These are phyloP conservation scores for Zalaria sp. DNA, from an alignment of 2,329 filamentous ascomycete species.

Conservation along the genomic window DNA sequence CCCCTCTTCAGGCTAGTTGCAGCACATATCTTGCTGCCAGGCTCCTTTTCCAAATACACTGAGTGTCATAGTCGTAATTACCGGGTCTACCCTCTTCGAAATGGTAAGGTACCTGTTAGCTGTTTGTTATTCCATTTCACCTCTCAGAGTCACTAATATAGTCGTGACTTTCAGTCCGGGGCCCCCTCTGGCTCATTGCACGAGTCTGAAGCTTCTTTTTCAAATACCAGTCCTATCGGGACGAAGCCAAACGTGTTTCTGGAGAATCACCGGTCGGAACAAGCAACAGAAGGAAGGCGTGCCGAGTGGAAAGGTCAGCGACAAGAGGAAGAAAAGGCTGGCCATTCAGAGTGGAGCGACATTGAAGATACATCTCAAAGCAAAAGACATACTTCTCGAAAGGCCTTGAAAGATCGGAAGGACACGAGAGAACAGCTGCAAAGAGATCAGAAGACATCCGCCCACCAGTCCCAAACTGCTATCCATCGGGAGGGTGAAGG, in stretches of 20 bases:
- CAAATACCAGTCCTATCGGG: slow-evolving; percentile 8
- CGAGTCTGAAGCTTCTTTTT: slow-evolving; percentile 7
- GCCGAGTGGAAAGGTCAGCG: slow-evolving; percentile 8
- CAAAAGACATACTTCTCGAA: background rate
- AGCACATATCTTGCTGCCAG: slow-evolving; percentile 7
- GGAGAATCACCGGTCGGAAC: slow-evolving; percentile 9
- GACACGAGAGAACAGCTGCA: background rate
- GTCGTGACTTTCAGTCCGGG: slow-evolving; percentile 4
- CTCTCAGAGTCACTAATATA: no score
- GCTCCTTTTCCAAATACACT: slow-evolving; percentile 9
- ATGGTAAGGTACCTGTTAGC: slow-evolving; percentile 11
- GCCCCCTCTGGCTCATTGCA: slow-evolving; percentile 4
- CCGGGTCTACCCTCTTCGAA: slow-evolving; percentile 1
- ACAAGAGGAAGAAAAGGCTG: slow-evolving; percentile 8
- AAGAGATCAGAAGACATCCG: background rate
- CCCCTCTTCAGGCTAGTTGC: slow-evolving; percentile 7
- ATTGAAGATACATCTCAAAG: slow-evolving; percentile 9
- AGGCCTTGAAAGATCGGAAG: no score
- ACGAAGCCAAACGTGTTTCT: slow-evolving; percentile 11
- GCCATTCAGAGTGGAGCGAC: slow-evolving; percentile 15
- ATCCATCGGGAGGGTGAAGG: slow-evolving; percentile 6
- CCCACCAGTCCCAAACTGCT: background rate
- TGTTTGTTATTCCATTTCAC: no score
- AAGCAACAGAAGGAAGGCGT: slow-evolving; percentile 4
- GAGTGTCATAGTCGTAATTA: slow-evolving; percentile 8